Evolutionary conservation across 352 stramenopile genomes (phyloP).

Genomic region (Pseudoperonospora humuli): DNA sequence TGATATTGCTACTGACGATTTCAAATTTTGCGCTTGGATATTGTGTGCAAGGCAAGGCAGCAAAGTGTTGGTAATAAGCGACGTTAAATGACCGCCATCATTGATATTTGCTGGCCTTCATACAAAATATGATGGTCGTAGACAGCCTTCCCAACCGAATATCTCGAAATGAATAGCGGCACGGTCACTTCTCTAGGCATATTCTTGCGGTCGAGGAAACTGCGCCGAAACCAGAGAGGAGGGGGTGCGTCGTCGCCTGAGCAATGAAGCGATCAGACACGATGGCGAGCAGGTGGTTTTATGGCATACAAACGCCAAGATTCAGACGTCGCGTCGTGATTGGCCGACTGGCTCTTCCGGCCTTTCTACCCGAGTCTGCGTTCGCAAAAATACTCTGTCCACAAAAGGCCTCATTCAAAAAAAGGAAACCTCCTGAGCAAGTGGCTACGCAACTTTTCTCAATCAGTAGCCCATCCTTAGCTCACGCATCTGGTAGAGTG

Average conservation of each 20-base stretch:
- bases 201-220: conserved; percentile 4
- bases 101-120: conserved; percentile 12
- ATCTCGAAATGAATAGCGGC: no score
- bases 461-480: conserved; percentile 16
- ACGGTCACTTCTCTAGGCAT: no score
- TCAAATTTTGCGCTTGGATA: conserved; percentile 26
- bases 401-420: conserved; percentile 17
- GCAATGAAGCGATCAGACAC: conserved; percentile 18
- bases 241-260: not conserved
- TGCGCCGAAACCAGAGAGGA: conserved; percentile 19
- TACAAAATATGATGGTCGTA: not conserved
- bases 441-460: conserved; percentile 7
- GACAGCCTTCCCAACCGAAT: no score
- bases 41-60: conserved; percentile 18
- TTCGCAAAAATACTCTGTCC: conserved; percentile 24
- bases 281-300: conserved; percentile 19
- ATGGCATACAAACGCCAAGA: conserved; percentile 5
- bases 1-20: conserved; percentile 10
- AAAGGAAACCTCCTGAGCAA: conserved; percentile 20
- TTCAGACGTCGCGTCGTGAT: conserved; percentile 17
- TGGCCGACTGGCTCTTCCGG: conserved; percentile 25
- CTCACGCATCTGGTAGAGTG: conserved; percentile 9
- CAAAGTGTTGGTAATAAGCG: conserved; percentile 11
- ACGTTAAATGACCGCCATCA: conserved; percentile 7
- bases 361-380: conserved; percentile 5